phyloP scores from a whole-genome alignment of 2,329 filamentous ascomycete genomes.

The Diaporthe vexans region DNA sequence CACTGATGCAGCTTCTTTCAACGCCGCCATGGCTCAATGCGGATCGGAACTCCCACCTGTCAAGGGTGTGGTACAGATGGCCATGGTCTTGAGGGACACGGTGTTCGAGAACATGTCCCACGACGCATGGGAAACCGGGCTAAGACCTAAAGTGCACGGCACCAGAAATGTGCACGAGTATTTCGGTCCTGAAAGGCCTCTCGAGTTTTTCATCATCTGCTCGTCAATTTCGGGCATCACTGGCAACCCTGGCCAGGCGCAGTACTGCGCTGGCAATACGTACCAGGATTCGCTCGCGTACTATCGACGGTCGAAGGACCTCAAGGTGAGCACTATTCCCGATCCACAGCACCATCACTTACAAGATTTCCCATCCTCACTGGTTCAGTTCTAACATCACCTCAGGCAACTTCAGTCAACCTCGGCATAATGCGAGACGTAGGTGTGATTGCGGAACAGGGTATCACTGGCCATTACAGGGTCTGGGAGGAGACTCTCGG shows the following conservation, averaged over 20 bases:
- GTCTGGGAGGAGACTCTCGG: constrained; percentile 19
- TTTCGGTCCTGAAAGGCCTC: not conserved
- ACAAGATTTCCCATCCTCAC: no score
- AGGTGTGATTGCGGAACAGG: constrained; percentile 34
- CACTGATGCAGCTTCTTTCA: not conserved
- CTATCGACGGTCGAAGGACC: no score
- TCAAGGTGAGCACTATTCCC: no score
- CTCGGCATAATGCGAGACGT: constrained; percentile 27
- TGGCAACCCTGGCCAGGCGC: constrained; percentile 45
- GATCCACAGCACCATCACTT: no score
- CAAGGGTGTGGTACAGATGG: constrained; percentile 39
- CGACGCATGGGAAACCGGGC: not conserved
- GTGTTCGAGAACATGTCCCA: constrained; percentile 23
- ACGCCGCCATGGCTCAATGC: constrained; percentile 1
- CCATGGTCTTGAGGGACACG: constrained; percentile 18
- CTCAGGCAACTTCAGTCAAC: constrained; percentile 39
- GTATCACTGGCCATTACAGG: not conserved
- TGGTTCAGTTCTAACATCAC: no score
- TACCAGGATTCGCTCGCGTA: constrained; percentile 46
- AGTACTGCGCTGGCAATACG: constrained; percentile 49
- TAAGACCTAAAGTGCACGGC: constrained; percentile 18
- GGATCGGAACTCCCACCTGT: not conserved
- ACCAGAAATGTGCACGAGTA: constrained; percentile 4
- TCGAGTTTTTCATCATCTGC: constrained; percentile 28
- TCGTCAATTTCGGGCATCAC: constrained; percentile 44